Evolutionary conservation across 2,329 filamentous ascomycete genomes (phyloP).

Genomic region (Colletotrichum sp.): DNA sequence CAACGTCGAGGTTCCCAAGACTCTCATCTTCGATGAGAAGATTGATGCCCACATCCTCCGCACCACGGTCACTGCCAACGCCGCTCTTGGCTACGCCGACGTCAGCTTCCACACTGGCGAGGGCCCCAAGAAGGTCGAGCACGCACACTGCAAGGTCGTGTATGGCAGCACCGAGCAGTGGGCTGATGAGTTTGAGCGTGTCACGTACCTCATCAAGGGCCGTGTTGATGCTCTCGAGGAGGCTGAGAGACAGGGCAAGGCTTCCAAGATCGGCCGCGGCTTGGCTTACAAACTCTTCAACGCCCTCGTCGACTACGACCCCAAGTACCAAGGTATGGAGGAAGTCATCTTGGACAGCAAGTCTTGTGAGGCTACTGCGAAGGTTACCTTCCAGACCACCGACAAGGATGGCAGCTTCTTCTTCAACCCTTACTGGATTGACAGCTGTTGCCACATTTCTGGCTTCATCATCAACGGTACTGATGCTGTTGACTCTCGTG

Average conservation of each 20-base stretch:
- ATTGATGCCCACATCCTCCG: conserved; percentile 62
- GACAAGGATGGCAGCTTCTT: conserved; percentile 57
- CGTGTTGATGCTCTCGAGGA: conserved; percentile 63
- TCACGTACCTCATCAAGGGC: conserved; percentile 71
- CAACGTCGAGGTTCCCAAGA: conserved; percentile 73
- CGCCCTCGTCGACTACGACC: conserved; percentile 61
- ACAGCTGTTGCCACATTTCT: conserved; percentile 63
- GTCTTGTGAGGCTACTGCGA: conserved; percentile 47
- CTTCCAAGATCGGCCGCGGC: conserved; percentile 75
- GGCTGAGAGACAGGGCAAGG: conserved; percentile 68
- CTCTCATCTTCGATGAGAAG: conserved; percentile 63
- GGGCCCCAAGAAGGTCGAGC: conserved; percentile 63
- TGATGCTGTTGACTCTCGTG: conserved; percentile 58
- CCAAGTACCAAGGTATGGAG: conserved; percentile 61
- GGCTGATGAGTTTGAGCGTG: conserved; percentile 70
- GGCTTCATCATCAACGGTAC: conserved; percentile 67
- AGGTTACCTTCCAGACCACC: conserved; percentile 50
- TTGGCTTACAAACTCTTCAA: conserved; percentile 77
- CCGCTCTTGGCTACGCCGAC: conserved; percentile 57
- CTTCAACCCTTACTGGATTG: conserved; percentile 64
- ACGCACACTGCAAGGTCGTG: conserved; percentile 66
- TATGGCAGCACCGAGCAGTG: conserved; percentile 64
- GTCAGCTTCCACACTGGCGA: conserved; percentile 65
- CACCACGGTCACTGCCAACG: conserved; percentile 64
- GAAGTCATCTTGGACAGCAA: conserved; percentile 60